phyloP scores from a whole-genome alignment of 441 rosid genomes.

The Euphorbia corollata region DNA sequence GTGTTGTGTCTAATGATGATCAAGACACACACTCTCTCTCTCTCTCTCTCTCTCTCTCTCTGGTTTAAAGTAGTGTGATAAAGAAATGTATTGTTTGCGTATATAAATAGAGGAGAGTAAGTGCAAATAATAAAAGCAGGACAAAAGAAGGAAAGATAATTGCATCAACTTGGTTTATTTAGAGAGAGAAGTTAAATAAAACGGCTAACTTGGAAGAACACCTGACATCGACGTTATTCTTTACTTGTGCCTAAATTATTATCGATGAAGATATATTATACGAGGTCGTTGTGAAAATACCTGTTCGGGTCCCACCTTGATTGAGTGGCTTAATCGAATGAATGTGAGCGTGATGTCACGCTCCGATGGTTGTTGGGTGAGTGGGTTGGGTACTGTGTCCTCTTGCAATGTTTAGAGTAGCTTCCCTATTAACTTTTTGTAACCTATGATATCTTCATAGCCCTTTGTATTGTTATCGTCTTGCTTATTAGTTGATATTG shows the following conservation, averaged over 20 bases:
- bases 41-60: constrained; percentile 9
- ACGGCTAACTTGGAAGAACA: constrained; percentile 30
- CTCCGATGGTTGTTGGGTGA: constrained; percentile 24
- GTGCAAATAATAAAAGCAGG: constrained; percentile 2
- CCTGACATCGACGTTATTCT: constrained; percentile 46
- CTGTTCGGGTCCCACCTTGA: not conserved
- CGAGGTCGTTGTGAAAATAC: too few relatives aligned
- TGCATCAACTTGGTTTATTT: constrained; percentile 27
- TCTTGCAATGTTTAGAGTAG: too few relatives aligned
- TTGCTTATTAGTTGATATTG: too few relatives aligned
- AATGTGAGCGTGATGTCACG: constrained; percentile 15
- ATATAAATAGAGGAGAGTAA: constrained; percentile 14
- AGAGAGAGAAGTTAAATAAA: constrained; percentile 36
- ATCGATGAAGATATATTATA: not conserved
- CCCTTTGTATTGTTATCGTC: too few relatives aligned
- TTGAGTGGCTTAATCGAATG: not conserved
- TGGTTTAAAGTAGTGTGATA: constrained; percentile 23
- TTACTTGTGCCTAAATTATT: constrained; percentile 9
- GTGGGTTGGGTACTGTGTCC: too few relatives aligned
- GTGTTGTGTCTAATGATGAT: constrained; percentile 26
- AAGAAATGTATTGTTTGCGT: constrained; percentile 14
- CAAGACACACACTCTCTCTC: constrained; percentile 5
- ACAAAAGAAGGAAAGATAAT: constrained; percentile 13
- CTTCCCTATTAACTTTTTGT: too few relatives aligned
- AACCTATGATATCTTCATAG: too few relatives aligned